Percentiles rank a stretch among this genome's conserved stretches.
These are phyloP conservation scores for Cryptosporidium baileyi DNA, from an alignment of 169 alveolate genomes.

Conservation along the genomic window DNA sequence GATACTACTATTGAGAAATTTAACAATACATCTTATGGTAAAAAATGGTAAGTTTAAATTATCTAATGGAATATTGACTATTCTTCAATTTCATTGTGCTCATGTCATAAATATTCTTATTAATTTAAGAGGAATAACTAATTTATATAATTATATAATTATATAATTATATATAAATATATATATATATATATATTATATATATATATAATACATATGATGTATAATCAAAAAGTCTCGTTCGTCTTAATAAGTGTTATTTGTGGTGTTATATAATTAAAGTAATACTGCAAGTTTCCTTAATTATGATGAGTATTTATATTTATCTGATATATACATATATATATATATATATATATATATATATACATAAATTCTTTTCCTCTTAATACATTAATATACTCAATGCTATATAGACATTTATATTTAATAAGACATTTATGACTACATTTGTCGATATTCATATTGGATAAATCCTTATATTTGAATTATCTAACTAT, in stretches of 20 bases:
- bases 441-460: too few relatives aligned
- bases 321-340: constrained; percentile 28
- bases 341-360: background rate
- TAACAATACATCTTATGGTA: constrained; percentile 83
- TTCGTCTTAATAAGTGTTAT: constrained; percentile 41
- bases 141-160: too few relatives aligned
- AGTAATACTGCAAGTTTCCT: background rate
- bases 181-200: too few relatives aligned
- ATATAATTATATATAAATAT: too few relatives aligned
- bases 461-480: too few relatives aligned
- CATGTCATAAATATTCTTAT: too few relatives aligned
- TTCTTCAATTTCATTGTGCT: too few relatives aligned
- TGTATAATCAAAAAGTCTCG: constrained; percentile 64
- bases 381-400: background rate
- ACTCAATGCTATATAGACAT: background rate
- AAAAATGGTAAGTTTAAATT: constrained; percentile 76
- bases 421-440: background rate
- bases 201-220: background rate
- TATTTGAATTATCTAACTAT: background rate
- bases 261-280: background rate
- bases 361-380: background rate
- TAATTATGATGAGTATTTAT: constrained; percentile 29
- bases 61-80: too few relatives aligned
- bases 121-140: background rate
- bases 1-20: constrained; percentile 79